Base-by-base conservation (phyloP, 805 yeast species). In the Metschnikowia continentalis region DNA sequence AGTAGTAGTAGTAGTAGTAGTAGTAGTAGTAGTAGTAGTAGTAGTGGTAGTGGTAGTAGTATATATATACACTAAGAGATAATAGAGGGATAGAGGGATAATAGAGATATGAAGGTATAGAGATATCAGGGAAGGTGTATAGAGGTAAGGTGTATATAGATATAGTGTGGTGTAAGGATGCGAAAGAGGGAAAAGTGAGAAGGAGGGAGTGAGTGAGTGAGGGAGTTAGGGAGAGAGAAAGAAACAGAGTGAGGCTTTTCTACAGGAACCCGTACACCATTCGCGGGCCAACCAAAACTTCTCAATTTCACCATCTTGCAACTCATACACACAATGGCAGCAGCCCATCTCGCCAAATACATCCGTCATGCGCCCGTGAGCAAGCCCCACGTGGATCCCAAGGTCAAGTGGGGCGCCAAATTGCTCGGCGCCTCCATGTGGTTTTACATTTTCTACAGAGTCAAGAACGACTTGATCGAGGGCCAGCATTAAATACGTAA, bases 371-470 rank as follows among this genome's bases (percentile, higher is more conserved):
- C 87, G 11, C 78, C 79, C 19, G 80, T 82, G 35, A 81, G 86
- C 42, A 75, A 76, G 53, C 92, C 94, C 32, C 84, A 85, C 59
- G 82, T 82, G 17, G 80, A 82, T 38, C 71, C 79, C 2, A 69
- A 78, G 39, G 78, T 84, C 61, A 76, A 79, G 51, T 74, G 82
- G 68, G 77, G 84, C 19, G 79, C 88, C 42, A 84, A 85, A 60
- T 66, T 77, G 19, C 76, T 89, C 40, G 96, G 96, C 10, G 96
- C 92, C 37, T 78, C 90, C 48, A 84, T 87, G 88, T 87, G 94
- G 88, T 89, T 88, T 70, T 89, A 92, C 88, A 79, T 89, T 55
- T 77, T 89, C 63, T 88, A 86, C 77, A 78, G 96, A 67, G 76
- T 87, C 42, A 83, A 85, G 70, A 83, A 86, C 65, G 92, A 83